Conservation (phyloP, 345 rosid genomes). For the Gossypioides kirkii region DNA sequence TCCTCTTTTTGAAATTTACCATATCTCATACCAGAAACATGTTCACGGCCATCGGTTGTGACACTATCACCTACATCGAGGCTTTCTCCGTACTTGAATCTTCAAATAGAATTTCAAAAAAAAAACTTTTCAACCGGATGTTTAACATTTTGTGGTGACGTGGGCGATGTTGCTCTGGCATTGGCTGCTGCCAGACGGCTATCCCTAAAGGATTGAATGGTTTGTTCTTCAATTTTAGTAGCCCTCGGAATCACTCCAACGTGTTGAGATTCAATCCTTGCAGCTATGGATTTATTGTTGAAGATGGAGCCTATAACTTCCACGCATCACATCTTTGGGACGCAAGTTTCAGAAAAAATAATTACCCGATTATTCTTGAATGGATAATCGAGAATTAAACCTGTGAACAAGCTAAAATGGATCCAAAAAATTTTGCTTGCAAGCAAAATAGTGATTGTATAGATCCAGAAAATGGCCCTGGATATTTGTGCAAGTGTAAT, state of each 20-base stretch:
- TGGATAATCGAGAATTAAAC: not conserved
- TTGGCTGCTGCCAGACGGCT: constrained; percentile 10
- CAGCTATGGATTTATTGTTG: constrained; percentile 22
- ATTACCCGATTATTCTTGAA: not conserved
- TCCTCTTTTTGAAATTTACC: not conserved
- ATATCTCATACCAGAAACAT: not conserved
- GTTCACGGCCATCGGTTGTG: not conserved
- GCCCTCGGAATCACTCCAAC: not conserved
- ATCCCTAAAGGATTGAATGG: constrained; percentile 4
- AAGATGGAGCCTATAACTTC: not conserved
- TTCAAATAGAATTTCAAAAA: no score
- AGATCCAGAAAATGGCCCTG: not conserved
- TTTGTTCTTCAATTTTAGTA: no score
- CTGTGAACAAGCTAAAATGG: no score
- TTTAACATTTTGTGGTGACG: constrained; percentile 21
- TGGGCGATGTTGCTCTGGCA: not conserved
- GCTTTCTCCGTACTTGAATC: not conserved
- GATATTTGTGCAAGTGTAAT: not conserved
- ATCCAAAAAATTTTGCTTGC: no score
- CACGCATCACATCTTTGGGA: not conserved
- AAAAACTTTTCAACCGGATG: constrained; percentile 26
- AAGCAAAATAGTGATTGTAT: no score
- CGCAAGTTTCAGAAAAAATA: accelerated
- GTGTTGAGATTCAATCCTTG: constrained; percentile 21
- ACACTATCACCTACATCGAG: not conserved